Evolutionary conservation across 2,329 filamentous ascomycete species (phyloP).

Genomic region (Hymenoscyphus fraxineus): DNA sequence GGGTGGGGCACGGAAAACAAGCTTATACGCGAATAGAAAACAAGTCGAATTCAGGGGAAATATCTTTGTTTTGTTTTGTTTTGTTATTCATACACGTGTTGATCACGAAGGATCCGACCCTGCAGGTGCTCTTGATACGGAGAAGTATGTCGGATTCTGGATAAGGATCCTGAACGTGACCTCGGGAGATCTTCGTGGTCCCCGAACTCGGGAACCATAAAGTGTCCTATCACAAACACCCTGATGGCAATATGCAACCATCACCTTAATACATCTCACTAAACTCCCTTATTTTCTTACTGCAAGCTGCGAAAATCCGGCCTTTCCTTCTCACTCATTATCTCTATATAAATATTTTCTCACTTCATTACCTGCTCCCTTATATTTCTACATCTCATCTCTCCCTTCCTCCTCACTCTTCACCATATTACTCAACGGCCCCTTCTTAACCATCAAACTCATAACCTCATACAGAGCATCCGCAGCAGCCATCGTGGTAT

Average conservation of each 20-base stretch:
- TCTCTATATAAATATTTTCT: background rate
- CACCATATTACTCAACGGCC: conserved; percentile 56
- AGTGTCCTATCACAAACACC: too few relatives aligned
- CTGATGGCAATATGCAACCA: too few relatives aligned
- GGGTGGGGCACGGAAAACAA: background rate
- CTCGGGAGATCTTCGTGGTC: too few relatives aligned
- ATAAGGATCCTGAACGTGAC: too few relatives aligned
- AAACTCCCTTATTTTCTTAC: background rate
- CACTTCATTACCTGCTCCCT: background rate
- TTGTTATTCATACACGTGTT: too few relatives aligned
- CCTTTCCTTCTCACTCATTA: background rate
- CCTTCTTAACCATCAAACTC: conserved; percentile 78
- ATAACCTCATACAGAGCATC: conserved; percentile 73
- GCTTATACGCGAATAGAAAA: background rate
- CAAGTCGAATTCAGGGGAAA: background rate
- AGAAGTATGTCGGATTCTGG: too few relatives aligned
- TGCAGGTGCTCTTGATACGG: too few relatives aligned
- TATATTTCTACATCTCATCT: conserved; percentile 24
- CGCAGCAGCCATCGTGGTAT: conserved; percentile 70
- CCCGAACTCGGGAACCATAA: too few relatives aligned
- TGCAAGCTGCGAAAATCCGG: too few relatives aligned
- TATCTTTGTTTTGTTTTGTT: background rate
- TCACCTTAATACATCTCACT: too few relatives aligned
- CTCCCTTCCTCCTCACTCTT: conserved; percentile 17
- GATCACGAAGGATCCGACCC: too few relatives aligned